Base-by-base conservation (phyloP, 140 eudicot genomes). In the Erigeron philadelphicus region DNA sequence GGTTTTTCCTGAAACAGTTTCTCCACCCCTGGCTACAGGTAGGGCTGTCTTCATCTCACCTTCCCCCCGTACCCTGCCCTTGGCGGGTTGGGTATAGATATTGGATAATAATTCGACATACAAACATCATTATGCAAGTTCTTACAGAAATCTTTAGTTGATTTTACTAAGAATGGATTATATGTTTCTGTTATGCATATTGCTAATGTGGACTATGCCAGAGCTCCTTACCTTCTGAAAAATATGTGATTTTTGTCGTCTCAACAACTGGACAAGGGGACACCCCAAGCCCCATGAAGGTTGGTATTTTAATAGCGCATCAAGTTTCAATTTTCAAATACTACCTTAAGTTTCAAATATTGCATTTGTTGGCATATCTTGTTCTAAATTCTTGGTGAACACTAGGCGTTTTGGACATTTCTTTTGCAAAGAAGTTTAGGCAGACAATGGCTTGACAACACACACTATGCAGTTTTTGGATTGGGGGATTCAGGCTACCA, bases 261-360 rank as follows among this genome's bases (percentile, higher is more conserved):
- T 83, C 96, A 66, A 93, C 98, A 21, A 89, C 98, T 4, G 98
- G 98, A 45, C 98, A 93, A 76, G 98, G 98, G 47, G 98, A 93
- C 64, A 65, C 88, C 25, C 98, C 98, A 15, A 90, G 81, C 63
- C 62, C 98, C 43, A 84, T 93, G 90, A 93, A 89, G 98, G 95
- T 91, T 76, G 67, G 83, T 75, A n/a, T 52, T 11, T n/a, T 64
- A n/a, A 31, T 61, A 12, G 6, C 16, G 11, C 10, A 12, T 66
- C 3, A 31, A 70, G 40, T 18, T 35, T 31, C 3, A 31, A 70
- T 25, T 18, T 35, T 31, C 46, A 68, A 18, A 64, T 11, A 8
- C 58, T 44, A 6, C 62, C 21, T 45, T 46, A 21, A 21, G 25
- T 18, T 35, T 31, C 46, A 68, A 18, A 64, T 11, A 8, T 66